phyloP scores from a whole-genome alignment of 768 basidiomycete species.

The Polyporus arcularius region DNA sequence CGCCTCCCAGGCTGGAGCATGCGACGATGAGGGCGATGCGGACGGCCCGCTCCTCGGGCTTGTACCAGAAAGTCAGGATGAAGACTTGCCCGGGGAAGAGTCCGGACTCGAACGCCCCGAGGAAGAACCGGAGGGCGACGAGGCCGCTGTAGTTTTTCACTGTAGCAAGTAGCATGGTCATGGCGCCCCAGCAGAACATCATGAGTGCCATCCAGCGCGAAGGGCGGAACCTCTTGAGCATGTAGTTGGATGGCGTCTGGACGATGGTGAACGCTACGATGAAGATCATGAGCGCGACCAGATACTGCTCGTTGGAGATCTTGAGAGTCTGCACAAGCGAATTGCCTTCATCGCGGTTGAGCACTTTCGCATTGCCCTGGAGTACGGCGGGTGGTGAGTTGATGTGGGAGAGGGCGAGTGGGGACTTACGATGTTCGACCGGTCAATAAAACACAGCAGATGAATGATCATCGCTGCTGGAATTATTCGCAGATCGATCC shows the following conservation, averaged over 20 bases:
- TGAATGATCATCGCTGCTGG: conserved; percentile 39
- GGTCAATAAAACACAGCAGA: conserved; percentile 32
- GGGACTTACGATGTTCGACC: conserved; percentile 19
- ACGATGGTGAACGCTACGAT: conserved; percentile 42
- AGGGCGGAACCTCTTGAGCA: conserved; percentile 40
- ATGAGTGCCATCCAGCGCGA: conserved; percentile 42
- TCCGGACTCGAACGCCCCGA: conserved; percentile 45
- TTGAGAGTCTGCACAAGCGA: conserved; percentile 31
- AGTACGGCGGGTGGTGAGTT: neutral
- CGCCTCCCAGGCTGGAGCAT: conserved; percentile 31
- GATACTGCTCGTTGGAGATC: conserved; percentile 35
- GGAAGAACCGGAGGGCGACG: conserved; percentile 38
- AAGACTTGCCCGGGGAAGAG: conserved; percentile 45
- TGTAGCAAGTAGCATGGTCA: conserved; percentile 39
- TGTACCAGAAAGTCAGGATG: conserved; percentile 50
- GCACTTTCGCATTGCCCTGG: conserved; percentile 35
- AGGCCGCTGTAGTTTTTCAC: conserved; percentile 40
- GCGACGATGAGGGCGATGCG: conserved; percentile 34
- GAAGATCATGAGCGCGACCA: conserved; percentile 41
- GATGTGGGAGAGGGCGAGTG: neutral
- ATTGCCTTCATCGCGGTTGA: conserved; percentile 35
- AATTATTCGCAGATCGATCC: conserved; percentile 35
- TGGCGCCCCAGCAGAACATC: conserved; percentile 41
- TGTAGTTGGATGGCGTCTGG: conserved; percentile 42
- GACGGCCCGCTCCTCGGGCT: conserved; percentile 31